A percentile compares a stretch with the other conserved stretches of the same genome.
phyloP scores from a whole-genome alignment of 192 early-diverging fungal species.

The Rhizoclosmatium sp. region DNA sequence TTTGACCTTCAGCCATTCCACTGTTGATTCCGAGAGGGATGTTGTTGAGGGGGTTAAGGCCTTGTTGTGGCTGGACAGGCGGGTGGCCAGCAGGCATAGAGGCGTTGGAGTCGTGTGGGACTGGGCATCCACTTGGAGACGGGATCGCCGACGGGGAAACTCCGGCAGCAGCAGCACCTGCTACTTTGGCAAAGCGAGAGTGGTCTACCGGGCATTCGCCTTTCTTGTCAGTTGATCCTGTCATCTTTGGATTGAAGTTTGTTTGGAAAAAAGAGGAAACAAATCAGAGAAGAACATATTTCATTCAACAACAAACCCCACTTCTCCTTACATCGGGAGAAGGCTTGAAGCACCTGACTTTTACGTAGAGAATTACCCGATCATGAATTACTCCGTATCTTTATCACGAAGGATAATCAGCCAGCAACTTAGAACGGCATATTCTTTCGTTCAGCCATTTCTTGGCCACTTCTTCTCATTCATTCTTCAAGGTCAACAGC shows the following conservation, averaged over 20 bases:
- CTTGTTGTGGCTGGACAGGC: not conserved
- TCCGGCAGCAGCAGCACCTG: constrained; percentile 1
- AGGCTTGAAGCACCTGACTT: no score
- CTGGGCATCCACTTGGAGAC: constrained; percentile 13
- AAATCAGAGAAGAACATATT: not conserved
- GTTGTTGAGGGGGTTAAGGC: constrained; percentile 49
- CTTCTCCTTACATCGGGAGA: not conserved
- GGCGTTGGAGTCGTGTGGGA: constrained; percentile 3
- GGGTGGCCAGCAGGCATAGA: not conserved
- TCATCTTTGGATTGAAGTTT: not conserved
- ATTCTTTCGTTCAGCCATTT: no score
- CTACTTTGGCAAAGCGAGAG: constrained; percentile 23
- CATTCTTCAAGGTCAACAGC: no score
- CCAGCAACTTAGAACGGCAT: no score
- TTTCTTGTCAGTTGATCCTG: not conserved
- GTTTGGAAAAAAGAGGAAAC: constrained; percentile 3
- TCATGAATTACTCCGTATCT: no score
- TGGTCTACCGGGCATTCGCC: constrained; percentile 67
- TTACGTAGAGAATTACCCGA: no score
- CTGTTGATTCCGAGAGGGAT: constrained; percentile 50
- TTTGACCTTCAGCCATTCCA: constrained; percentile 37
- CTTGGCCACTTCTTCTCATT: no score
- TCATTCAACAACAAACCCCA: not conserved
- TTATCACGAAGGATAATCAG: no score
- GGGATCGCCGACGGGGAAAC: not conserved